A percentile compares a stretch with the other conserved stretches of the same genome.
phyloP scores from a whole-genome alignment of 2,329 filamentous ascomycete species.

The Fusarium sp. region DNA sequence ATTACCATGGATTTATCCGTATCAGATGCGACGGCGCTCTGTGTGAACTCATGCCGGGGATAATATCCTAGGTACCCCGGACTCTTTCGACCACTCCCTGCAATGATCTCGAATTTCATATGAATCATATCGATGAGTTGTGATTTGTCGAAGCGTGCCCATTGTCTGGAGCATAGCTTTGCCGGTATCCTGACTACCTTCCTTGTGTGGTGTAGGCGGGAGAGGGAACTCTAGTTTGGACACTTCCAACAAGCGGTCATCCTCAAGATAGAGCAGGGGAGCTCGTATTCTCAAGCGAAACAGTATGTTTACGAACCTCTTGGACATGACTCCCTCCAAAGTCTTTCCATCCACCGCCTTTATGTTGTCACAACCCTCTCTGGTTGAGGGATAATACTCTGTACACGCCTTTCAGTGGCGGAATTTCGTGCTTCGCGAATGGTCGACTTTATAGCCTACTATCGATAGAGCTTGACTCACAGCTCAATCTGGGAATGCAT shows the following conservation, averaged over 20 bases:
- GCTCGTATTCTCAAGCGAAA: background rate
- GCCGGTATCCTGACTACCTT: background rate
- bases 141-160: background rate
- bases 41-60: background rate
- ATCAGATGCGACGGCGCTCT: background rate
- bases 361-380: background rate
- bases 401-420: constrained; percentile 3
- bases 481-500: background rate
- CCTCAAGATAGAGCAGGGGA: background rate
- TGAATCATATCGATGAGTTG: background rate
- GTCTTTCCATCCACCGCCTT: background rate
- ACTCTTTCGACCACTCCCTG: background rate
- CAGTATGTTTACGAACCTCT: background rate
- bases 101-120: background rate
- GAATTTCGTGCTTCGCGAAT: background rate
- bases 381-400: background rate
- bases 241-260: background rate
- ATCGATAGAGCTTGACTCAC: background rate
- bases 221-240: background rate
- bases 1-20: background rate
- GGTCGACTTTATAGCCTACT: background rate
- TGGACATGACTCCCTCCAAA: background rate
- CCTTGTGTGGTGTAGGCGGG: background rate
- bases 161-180: background rate
- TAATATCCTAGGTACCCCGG: background rate